Evolutionary conservation across 1,284 basidiomycete species (phyloP), one percentile per base, ranked within the genome.

Genomic region (Cerioporus squamosus): DNA sequence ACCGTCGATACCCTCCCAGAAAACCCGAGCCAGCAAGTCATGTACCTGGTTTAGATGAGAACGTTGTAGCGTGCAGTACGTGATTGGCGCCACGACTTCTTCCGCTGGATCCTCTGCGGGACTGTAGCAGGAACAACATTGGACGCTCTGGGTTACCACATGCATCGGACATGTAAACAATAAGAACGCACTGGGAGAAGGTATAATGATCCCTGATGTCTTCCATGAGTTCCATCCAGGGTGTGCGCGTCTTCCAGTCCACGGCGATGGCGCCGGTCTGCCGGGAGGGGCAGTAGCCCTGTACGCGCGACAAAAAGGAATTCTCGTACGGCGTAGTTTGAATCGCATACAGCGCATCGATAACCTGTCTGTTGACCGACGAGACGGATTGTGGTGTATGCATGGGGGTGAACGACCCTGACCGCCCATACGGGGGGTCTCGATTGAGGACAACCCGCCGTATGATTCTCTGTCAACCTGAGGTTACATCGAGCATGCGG

Each of bases 1-100:
- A 90, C 91, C 86, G 68, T 90, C 79, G 46, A 93, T 87, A 10
- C 87, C 89, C 14, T 79, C 75, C 90, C 90, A 93, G 70, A 92
- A 92, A 0, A 77, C 79, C 10, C 85, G 78, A 40, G 77, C 72
- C 31, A 93, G 74, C 12, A 92, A 72, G 48, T 88, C 87, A 59
- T 93, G 86, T 4, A 91, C 81, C 70, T 91, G 89, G 40, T 73
- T 70, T 5, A 93, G 72, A 69, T 93, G 89, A 45, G 66, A 76
- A n/a, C 72, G 60, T 48, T 82, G 81, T 18, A 93, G 76, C 20
- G 81, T 78, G n/a, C 79, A 77, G 61, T 91, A 93, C 7, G 77
- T 77, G 56, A 92, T 85, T 0, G 90, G 85, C 3, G 79, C 81
- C 12, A 66, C 56, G 0, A 63, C 59, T 62, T 83, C 79, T 15